Conservation (phyloP, 202 grass and related monocot species). For the Musa balbisiana region DNA sequence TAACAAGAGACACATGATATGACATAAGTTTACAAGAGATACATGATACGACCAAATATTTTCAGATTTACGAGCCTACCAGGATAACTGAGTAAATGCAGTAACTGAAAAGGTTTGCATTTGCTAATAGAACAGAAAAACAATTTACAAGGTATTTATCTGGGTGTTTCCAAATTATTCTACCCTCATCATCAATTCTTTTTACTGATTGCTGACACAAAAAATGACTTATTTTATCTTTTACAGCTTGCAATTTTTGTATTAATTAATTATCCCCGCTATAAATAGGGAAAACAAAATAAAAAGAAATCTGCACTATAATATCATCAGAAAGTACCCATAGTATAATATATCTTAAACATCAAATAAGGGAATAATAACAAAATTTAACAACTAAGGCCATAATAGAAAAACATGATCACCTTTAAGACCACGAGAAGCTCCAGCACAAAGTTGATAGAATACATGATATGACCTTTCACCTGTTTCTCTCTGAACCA, state of each 20-base stretch:
- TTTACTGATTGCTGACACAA: too few species aligned
- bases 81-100: neutral
- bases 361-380: too few species aligned
- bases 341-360: too few species aligned
- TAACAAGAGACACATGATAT: neutral
- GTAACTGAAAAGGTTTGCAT: neutral
- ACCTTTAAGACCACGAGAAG: slow-evolving; percentile 65
- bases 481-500: slow-evolving; percentile 64
- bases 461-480: slow-evolving; percentile 98
- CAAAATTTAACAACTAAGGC: neutral
- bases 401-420: slow-evolving; percentile 10
- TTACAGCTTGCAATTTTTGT: too few species aligned
- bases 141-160: neutral
- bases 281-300: too few species aligned
- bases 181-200: neutral
- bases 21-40: neutral
- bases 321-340: too few species aligned
- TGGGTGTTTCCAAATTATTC: neutral
- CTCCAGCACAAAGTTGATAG: slow-evolving; percentile 94
- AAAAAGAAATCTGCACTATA: too few species aligned
- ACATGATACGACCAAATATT: neutral
- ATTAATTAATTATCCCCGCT: too few species aligned
- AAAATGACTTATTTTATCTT: too few species aligned
- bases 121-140: neutral
- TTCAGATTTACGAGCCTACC: slow-evolving; percentile 12